These are phyloP conservation scores for Vaccinium myrtillus DNA, from an alignment of 148 eudicot genomes.

Conservation along the genomic window DNA sequence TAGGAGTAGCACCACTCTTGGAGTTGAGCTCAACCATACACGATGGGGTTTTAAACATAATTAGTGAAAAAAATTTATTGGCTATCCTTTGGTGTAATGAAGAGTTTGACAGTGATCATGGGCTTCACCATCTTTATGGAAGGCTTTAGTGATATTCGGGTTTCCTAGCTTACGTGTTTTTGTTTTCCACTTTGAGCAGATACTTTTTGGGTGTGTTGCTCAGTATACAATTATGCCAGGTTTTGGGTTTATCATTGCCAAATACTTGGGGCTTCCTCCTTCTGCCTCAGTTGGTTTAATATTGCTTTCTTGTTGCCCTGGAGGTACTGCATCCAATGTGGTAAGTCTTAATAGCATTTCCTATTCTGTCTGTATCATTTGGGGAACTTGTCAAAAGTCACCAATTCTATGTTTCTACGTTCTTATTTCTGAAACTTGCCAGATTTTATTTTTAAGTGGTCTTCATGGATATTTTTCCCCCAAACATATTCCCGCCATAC, in stretches of 20 bases:
- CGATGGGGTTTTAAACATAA: neutral
- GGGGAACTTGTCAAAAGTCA: neutral
- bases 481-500: neutral
- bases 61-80: neutral
- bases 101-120: neutral
- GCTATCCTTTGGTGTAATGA: neutral
- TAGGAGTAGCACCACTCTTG: neutral
- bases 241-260: constrained; percentile 45
- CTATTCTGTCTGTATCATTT: neutral
- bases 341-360: constrained; percentile 30
- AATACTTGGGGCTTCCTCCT: constrained; percentile 53
- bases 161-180: neutral
- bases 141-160: neutral
- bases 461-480: neutral
- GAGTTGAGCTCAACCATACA: neutral
- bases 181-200: constrained; percentile 29
- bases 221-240: constrained; percentile 76
- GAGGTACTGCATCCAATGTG: constrained; percentile 86
- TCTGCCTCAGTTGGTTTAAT: constrained; percentile 63
- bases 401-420: neutral
- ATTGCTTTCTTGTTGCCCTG: constrained; percentile 70
- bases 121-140: neutral
- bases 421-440: neutral
- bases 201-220: constrained; percentile 60
- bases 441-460: neutral